Conservation (phyloP, 129 eudicot species). For the Saussurea involucrata region DNA sequence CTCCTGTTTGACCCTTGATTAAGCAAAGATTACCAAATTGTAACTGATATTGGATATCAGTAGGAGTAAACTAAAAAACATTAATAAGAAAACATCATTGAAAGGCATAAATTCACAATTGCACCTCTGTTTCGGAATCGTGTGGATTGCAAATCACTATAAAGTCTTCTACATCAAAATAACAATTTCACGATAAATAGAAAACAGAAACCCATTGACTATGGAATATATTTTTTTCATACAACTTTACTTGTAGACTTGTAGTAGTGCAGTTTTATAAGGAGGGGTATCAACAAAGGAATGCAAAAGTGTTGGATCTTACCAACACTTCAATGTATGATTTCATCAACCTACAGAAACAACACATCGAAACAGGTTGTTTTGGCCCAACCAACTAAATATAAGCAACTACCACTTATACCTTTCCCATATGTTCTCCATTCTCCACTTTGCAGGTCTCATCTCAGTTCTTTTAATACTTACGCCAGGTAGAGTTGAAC, state of each 20-base stretch:
- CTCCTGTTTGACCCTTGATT: neutral
- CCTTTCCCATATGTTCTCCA: neutral
- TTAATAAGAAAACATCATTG: neutral
- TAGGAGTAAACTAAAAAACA: neutral
- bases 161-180: neutral
- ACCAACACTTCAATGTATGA: neutral
- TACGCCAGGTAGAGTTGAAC: neutral
- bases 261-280: neutral
- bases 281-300: neutral
- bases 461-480: neutral
- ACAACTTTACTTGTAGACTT: neutral
- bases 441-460: neutral
- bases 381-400: neutral
- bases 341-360: neutral
- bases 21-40: neutral
- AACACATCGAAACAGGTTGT: neutral
- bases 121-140: neutral
- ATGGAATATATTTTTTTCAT: neutral
- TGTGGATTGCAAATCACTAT: neutral
- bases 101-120: neutral
- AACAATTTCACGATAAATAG: neutral
- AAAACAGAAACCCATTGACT: neutral
- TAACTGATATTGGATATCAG: neutral
- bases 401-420: neutral
- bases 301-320: neutral